Conservation (phyloP, 2,329 filamentous ascomycete genomes). For the Colletotrichum melonis region DNA sequence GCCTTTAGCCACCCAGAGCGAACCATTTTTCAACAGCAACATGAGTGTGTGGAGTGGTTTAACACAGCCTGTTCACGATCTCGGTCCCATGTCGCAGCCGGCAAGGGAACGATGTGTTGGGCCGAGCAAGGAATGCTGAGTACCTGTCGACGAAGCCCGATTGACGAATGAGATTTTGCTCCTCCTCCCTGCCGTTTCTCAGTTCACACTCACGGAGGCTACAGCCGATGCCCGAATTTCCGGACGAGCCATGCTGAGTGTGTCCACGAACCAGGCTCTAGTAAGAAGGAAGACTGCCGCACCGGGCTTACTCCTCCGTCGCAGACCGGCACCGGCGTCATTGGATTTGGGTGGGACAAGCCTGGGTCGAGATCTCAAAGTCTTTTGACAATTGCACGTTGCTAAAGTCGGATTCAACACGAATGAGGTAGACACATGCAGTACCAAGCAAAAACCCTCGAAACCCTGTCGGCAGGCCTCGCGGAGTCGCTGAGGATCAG, state of each 20-base stretch:
- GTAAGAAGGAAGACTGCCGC: background rate
- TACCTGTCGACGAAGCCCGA: background rate
- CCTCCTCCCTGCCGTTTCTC: background rate
- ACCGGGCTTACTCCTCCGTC: background rate
- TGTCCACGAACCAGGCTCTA: background rate
- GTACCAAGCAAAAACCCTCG: background rate
- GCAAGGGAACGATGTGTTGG: background rate
- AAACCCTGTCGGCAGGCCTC: background rate
- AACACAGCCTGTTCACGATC: conserved; percentile 2
- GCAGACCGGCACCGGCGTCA: conserved; percentile 5
- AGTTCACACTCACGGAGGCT: background rate
- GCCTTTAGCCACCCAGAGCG: background rate
- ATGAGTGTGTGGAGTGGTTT: background rate
- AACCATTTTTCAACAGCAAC: conserved; percentile 1
- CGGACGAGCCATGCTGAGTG: background rate
- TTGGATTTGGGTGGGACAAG: conserved; percentile 1
- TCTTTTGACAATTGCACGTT: conserved; percentile 6
- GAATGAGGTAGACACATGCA: background rate
- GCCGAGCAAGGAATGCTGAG: background rate
- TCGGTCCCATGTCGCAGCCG: background rate
- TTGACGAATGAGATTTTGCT: background rate
- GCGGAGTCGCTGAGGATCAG: background rate
- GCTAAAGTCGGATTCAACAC: background rate
- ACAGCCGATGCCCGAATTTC: background rate
- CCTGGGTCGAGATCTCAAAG: background rate